Conservation (phyloP, 768 basidiomycete species). For the Termitomyces sp. region DNA sequence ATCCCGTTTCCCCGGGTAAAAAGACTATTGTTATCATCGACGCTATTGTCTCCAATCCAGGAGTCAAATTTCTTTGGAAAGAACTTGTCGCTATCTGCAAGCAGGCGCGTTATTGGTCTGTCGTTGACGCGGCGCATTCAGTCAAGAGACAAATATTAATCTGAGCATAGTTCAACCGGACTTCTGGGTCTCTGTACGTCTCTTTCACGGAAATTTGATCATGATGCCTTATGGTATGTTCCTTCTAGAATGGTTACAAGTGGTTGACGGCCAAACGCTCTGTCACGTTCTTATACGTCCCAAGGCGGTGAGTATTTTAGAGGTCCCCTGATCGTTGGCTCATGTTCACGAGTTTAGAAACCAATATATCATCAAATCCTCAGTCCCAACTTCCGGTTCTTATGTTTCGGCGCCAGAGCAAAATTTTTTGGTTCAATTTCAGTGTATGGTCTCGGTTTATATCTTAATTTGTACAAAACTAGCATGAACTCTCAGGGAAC, state of each 20-base stretch:
- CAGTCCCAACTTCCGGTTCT: conserved; percentile 51
- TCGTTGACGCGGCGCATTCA: conserved; percentile 83
- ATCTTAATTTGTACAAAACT: neutral
- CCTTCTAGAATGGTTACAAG: conserved; percentile 75
- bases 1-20: no score
- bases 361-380: conserved; percentile 55
- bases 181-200: conserved; percentile 76
- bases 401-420: conserved; percentile 44
- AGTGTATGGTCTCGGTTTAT: conserved; percentile 24
- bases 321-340: neutral
- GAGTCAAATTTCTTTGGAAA: conserved; percentile 71
- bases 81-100: conserved; percentile 64
- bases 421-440: conserved; percentile 36
- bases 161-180: conserved; percentile 57
- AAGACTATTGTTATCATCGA: conserved; percentile 39
- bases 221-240: no score
- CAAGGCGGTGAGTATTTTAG: conserved; percentile 30
- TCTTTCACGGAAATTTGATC: no score
- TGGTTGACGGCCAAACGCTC: conserved; percentile 75
- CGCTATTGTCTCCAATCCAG: conserved; percentile 61
- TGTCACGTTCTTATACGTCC: conserved; percentile 72
- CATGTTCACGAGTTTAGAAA: conserved; percentile 36
- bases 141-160: conserved; percentile 64
- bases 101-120: conserved; percentile 55
- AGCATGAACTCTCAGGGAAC: conserved; percentile 36